Evolutionary conservation across 2,329 filamentous ascomycete genomes (phyloP).

Genomic region (Meredithiella fracta): DNA sequence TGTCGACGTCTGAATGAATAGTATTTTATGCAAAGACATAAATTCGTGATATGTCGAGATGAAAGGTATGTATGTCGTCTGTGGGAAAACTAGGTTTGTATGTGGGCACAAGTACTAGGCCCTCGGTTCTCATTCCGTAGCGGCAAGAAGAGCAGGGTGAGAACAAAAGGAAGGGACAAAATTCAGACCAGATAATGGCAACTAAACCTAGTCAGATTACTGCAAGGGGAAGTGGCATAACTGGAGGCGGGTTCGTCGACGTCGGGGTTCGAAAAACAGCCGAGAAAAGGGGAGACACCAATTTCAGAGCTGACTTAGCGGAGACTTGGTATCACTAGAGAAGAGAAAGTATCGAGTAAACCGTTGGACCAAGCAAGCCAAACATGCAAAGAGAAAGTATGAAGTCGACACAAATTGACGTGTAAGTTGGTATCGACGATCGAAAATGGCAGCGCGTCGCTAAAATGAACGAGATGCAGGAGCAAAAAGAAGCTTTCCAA

Average conservation of each 20-base stretch:
- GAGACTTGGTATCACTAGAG: background rate
- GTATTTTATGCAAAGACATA: background rate
- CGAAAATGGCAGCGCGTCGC: background rate
- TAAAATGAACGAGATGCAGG: background rate
- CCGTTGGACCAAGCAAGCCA: background rate
- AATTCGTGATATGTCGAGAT: background rate
- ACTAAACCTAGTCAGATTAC: background rate
- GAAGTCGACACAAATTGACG: background rate
- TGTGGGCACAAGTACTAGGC: background rate
- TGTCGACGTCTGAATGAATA: too few species aligned
- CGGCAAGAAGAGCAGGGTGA: background rate
- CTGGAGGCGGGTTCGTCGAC: too few species aligned
- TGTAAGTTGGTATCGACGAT: background rate
- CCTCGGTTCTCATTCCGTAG: background rate
- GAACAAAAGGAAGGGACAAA: background rate
- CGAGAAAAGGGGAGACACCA: constrained; percentile 2
- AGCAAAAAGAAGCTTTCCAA: background rate
- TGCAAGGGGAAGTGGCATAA: background rate
- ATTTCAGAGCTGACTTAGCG: background rate
- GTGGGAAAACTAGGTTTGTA: background rate
- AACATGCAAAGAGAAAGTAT: background rate
- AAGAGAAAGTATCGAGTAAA: background rate
- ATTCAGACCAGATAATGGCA: background rate
- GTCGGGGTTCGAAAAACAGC: background rate
- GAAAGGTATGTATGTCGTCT: background rate